These are phyloP conservation scores for Phytophthora podocarpi DNA, from an alignment of 352 stramenopile species.

Conservation along the genomic window DNA sequence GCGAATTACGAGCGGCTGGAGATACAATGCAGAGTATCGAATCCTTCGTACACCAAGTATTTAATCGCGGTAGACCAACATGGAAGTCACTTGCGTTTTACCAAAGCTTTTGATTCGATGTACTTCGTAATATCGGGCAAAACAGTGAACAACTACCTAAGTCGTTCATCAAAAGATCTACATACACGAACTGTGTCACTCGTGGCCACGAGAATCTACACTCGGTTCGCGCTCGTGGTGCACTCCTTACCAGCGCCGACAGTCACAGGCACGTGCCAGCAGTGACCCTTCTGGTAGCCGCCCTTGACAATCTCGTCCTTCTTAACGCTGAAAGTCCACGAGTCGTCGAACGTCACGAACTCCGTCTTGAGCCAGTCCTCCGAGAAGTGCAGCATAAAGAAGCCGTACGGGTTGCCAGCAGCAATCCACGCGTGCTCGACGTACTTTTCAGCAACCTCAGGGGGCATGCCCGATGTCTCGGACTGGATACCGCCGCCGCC, in stretches of 20 bases:
- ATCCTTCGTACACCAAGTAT: constrained; percentile 12
- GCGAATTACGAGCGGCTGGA: background rate
- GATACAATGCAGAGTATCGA: background rate
- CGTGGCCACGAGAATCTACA: constrained; percentile 11
- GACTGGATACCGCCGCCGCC: constrained; percentile 86
- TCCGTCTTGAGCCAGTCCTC: constrained; percentile 86
- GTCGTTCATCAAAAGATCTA: constrained; percentile 9
- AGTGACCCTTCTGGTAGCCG: constrained; percentile 84
- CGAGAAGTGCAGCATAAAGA: constrained; percentile 86
- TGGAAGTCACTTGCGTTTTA: constrained; percentile 1
- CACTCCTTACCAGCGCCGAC: constrained; percentile 71
- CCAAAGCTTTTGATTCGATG: constrained; percentile 20
- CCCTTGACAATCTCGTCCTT: constrained; percentile 78
- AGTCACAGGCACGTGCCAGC: constrained; percentile 85
- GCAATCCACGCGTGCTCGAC: constrained; percentile 85
- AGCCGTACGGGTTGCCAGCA: constrained; percentile 80
- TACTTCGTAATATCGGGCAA: constrained; percentile 17
- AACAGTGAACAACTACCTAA: constrained; percentile 7
- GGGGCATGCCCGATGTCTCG: constrained; percentile 80
- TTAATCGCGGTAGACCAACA: constrained; percentile 19
- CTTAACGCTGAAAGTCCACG: constrained; percentile 80
- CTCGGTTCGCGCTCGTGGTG: constrained; percentile 31
- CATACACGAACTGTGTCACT: constrained; percentile 17
- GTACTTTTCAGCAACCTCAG: constrained; percentile 75
- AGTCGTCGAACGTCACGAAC: constrained; percentile 85